phyloP scores from a whole-genome alignment of 768 basidiomycete genomes.

The Hebeloma cylindrosporum region DNA sequence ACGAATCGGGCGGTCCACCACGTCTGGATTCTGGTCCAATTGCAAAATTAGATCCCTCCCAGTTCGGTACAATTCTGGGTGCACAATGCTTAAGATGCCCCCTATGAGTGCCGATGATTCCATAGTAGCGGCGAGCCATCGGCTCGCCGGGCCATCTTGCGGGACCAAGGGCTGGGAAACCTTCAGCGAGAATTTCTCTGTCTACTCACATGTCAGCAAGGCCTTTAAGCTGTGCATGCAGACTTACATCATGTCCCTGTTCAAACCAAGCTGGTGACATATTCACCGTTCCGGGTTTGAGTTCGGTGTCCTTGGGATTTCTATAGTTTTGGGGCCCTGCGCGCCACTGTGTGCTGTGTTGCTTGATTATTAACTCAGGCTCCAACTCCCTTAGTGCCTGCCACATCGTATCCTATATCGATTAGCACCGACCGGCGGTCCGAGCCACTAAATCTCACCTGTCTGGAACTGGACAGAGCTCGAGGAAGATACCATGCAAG shows the following conservation, averaged over 20 bases:
- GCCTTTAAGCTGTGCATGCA: not conserved
- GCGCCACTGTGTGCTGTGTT: not conserved
- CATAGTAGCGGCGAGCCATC: not conserved
- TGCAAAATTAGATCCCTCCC: not conserved
- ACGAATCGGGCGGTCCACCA: not conserved
- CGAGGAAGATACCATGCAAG: not conserved
- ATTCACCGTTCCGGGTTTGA: constrained; percentile 7
- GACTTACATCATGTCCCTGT: constrained; percentile 9
- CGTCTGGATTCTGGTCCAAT: not conserved
- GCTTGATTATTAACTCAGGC: not conserved
- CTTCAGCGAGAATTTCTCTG: constrained; percentile 3
- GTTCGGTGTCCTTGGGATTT: not conserved
- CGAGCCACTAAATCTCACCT: not conserved
- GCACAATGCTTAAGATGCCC: constrained; percentile 1
- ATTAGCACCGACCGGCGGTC: not conserved
- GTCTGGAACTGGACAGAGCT: not conserved
- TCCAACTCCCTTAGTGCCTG: not conserved
- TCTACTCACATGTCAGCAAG: not conserved
- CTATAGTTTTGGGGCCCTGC: not conserved
- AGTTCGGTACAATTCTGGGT: constrained; percentile 3
- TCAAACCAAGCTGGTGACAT: constrained; percentile 14
- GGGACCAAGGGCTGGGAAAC: constrained; percentile 1
- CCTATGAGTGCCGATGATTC: constrained; percentile 1
- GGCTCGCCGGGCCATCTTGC: not conserved
- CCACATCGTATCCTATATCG: too few species aligned